Evolutionary conservation across 75 land plant genomes (phyloP).

Genomic region (Selaginella tamariscina): DNA sequence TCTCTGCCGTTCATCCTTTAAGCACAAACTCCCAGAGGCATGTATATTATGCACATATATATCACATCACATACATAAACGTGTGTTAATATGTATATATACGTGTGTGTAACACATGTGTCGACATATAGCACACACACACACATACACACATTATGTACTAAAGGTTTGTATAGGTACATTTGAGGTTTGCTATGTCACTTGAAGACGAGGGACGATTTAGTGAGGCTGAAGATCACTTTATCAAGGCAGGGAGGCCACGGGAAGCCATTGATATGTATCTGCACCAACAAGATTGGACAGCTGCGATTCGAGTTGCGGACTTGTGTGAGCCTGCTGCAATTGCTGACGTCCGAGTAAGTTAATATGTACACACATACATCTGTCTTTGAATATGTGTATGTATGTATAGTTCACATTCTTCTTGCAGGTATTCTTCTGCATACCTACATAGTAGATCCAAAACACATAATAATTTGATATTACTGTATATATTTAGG

Average conservation of each 20-base stretch:
- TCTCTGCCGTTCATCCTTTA: slow-evolving; percentile 21
- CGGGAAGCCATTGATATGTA: slow-evolving; percentile 36
- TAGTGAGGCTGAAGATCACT: slow-evolving; percentile 28
- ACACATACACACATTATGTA: too few species aligned
- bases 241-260: slow-evolving; percentile 32
- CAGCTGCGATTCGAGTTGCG: slow-evolving; percentile 28
- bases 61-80: background rate
- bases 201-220: slow-evolving; percentile 30
- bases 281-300: slow-evolving; percentile 25
- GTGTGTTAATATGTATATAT: too few species aligned
- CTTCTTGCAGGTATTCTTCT: too few species aligned
- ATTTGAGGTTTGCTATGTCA: slow-evolving; percentile 24
- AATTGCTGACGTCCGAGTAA: slow-evolving; percentile 25
- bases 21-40: slow-evolving; percentile 30
- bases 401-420: too few species aligned
- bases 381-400: too few species aligned
- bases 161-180: slow-evolving; percentile 24
- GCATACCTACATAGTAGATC: too few species aligned
- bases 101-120: too few species aligned
- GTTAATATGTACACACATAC: too few species aligned
- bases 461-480: too few species aligned
- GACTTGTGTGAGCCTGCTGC: slow-evolving; percentile 30
- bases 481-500: too few species aligned
- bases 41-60: background rate
- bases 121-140: too few species aligned